Percentiles rank a stretch among this genome's conserved stretches.
Evolutionary conservation across 192 early-diverging fungal species (phyloP).

Genomic region (Ramicandelaber brevisporus): DNA sequence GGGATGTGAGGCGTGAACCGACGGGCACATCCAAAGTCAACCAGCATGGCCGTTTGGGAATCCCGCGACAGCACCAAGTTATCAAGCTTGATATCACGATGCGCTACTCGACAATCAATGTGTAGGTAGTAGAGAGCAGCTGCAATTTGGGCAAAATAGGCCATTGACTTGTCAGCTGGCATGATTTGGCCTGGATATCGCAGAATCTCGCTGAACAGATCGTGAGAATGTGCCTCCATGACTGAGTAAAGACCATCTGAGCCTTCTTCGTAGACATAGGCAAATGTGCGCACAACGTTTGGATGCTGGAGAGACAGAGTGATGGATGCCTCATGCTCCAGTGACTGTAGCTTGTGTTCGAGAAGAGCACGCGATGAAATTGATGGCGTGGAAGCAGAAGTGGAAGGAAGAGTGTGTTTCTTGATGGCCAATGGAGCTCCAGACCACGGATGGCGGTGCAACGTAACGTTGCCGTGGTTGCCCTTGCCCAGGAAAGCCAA

Average conservation of each 20-base stretch:
- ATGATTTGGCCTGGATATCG: constrained; percentile 15
- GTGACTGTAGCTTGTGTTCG: too few species aligned
- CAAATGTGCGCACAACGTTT: constrained; percentile 40
- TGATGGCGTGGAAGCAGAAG: too few species aligned
- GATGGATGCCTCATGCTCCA: constrained; percentile 19
- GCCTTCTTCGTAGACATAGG: constrained; percentile 33
- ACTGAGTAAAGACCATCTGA: constrained; percentile 35
- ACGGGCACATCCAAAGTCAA: constrained; percentile 52
- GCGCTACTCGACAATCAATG: constrained; percentile 33
- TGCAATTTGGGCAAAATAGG: constrained; percentile 58
- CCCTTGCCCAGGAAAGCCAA: constrained; percentile 18
- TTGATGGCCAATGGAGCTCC: constrained; percentile 18
- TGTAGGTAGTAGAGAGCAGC: constrained; percentile 60
- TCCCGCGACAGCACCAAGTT: constrained; percentile 53
- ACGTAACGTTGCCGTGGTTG: constrained; percentile 17
- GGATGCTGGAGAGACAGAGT: constrained; percentile 28
- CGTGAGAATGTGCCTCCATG: constrained; percentile 68
- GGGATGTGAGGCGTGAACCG: constrained; percentile 27
- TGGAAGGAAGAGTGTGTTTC: constrained; percentile 15
- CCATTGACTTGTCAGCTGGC: constrained; percentile 31
- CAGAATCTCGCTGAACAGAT: constrained; percentile 55
- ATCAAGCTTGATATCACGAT: constrained; percentile 84
- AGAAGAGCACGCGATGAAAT: constrained; percentile 16
- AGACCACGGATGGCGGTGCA: constrained; percentile 19
- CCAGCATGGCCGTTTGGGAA: constrained; percentile 43